Conservation (phyloP, 257 asterid genomes). For the Craterostigma plantagineum region DNA sequence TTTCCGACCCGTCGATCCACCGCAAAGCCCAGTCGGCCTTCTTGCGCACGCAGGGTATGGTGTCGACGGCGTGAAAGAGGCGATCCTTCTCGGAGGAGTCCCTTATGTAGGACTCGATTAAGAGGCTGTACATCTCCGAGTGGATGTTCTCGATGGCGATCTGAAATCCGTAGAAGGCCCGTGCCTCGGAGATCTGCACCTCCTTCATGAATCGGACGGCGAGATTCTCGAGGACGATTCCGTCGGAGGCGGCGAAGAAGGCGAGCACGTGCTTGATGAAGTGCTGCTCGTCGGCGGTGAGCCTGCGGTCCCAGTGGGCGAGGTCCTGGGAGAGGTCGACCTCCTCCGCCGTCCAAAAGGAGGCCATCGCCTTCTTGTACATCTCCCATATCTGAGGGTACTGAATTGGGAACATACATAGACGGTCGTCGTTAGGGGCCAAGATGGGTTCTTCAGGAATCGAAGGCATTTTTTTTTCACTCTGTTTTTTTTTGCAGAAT, state of each 20-base stretch:
- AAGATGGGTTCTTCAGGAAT: constrained; percentile 74
- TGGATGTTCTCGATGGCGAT: constrained; percentile 92
- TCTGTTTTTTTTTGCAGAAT: no score
- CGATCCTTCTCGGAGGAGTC: constrained; percentile 44
- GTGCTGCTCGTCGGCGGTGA: constrained; percentile 52
- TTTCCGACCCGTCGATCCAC: constrained; percentile 79
- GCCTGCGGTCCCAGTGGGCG: constrained; percentile 45
- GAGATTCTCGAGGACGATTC: constrained; percentile 82
- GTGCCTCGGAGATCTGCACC: constrained; percentile 83
- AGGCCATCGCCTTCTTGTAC: constrained; percentile 94
- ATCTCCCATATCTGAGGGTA: constrained; percentile 95
- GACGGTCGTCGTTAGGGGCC: constrained; percentile 64
- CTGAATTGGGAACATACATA: constrained; percentile 92
- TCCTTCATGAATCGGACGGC: constrained; percentile 96
- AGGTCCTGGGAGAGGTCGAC: constrained; percentile 65
- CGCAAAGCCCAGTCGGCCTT: constrained; percentile 85
- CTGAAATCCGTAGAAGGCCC: constrained; percentile 90
- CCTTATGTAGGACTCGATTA: constrained; percentile 66
- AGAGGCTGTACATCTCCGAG: constrained; percentile 84
- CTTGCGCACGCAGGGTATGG: constrained; percentile 60
- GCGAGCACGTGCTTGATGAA: constrained; percentile 77
- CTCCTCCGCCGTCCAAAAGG: constrained; percentile 97
- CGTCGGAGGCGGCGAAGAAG: constrained; percentile 93
- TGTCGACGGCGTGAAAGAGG: constrained; percentile 70
- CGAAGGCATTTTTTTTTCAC: constrained; percentile 35